Base-by-base conservation (phyloP, 495 filamentous ascomycete species). In the Neurospora hispaniola region DNA sequence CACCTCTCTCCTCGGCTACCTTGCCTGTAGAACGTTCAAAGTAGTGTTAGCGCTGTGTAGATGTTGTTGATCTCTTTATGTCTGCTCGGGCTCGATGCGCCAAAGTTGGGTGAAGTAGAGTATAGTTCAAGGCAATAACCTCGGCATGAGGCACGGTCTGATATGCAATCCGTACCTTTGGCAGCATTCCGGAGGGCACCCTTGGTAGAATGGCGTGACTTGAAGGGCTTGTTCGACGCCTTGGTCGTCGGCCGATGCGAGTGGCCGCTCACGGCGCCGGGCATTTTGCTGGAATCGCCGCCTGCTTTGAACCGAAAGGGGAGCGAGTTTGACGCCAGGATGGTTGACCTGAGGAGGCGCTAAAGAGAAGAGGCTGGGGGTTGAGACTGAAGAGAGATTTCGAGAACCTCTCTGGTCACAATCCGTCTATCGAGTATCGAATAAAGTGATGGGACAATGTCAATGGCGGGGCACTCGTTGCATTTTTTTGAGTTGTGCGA, bases 201-300 rank as follows among this genome's bases (percentile, higher is more conserved):
- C 80, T 98, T 99, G 62, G 93, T 94, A 7, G 94, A 88, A 85
- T 97, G 93, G 75, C 90, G 88, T 43, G 92, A 92, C 82, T 99
- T 99, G 88, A 93, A 99, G 9, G 91, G 76, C 84, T 99, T 99
- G 81, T 97, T 88, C 76, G 86, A 78, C 59, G 85, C 80, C 85
- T 98, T 98, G 54, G 94, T 96, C 46, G 94, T 98, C 78, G 90
- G 91, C 77, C 95, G 89, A 83, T 99, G 96, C 77, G 95, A 94
- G 79, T 98, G 96, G 43, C 76, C 74, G 74, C 83, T 84, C 69
- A 85, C 82, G 76, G 87, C 85, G 71, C 84, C 82, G 70, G 88
- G 85, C 88, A 90, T 90, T 69, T 82, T 88, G 54, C 54, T 66
- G 83, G 86, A 88, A 83, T 84, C 86, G 79, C 90, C 89, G 81